A percentile compares a stretch with the other conserved stretches of the same genome.
These are phyloP conservation scores for Pyrenopolyporus hunteri DNA, from an alignment of 495 filamentous ascomycete species.

Conservation along the genomic window DNA sequence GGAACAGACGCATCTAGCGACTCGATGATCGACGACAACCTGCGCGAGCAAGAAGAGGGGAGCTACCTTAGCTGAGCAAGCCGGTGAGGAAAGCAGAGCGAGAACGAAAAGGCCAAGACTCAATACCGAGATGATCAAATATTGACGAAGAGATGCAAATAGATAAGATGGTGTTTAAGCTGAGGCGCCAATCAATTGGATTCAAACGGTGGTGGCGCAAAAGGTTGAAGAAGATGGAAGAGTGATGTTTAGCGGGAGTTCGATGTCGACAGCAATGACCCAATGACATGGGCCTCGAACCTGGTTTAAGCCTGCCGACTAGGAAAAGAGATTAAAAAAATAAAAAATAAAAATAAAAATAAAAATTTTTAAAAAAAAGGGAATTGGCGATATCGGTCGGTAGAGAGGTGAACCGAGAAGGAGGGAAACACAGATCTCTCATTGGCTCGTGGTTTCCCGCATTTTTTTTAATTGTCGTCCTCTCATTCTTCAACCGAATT, in stretches of 20 bases:
- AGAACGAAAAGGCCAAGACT: conserved; percentile 8
- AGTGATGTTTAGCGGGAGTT: conserved; percentile 19
- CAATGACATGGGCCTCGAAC: conserved; percentile 12
- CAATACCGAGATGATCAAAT: conserved; percentile 18
- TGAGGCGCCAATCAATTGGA: conserved; percentile 36
- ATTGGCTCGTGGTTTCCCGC: conserved; percentile 39
- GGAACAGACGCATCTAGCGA: conserved; percentile 33
- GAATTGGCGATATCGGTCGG: conserved; percentile 42
- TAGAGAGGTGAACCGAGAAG: conserved; percentile 41
- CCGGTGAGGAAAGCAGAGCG: background rate
- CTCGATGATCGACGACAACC: conserved; percentile 14
- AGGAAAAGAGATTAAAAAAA: conserved; percentile 22
- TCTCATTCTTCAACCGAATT: conserved; percentile 36
- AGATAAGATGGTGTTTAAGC: conserved; percentile 8
- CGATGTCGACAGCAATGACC: conserved; percentile 26
- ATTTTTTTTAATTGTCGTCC: conserved; percentile 36
- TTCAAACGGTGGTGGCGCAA: conserved; percentile 33
- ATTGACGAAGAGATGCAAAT: conserved; percentile 28
- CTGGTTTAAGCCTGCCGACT: conserved; percentile 17
- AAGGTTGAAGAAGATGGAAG: conserved; percentile 17
- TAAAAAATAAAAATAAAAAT: conserved; percentile 17
- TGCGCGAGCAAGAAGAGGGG: background rate
- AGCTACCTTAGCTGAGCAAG: conserved; percentile 6
- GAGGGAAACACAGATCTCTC: conserved; percentile 4
- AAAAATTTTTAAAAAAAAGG: conserved; percentile 23